Percentiles rank a stretch among this genome's conserved stretches.
These are phyloP conservation scores for Vitis cinerea DNA, from an alignment of 164 flowering plant genomes.

Conservation along the genomic window DNA sequence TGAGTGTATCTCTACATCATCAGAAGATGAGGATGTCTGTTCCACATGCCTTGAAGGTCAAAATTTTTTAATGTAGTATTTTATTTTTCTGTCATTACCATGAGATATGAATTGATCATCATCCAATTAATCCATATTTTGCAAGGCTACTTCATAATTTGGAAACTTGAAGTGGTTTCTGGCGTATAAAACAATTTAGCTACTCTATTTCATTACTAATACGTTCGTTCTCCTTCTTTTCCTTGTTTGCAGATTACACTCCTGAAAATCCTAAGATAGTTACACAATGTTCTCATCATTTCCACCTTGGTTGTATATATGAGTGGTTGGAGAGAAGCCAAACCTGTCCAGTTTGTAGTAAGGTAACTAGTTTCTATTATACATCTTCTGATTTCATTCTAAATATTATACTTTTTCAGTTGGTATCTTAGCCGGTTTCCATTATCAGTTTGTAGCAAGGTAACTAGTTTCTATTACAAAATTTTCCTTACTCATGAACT, in stretches of 20 bases:
- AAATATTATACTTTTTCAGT: background rate
- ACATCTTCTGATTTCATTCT: background rate
- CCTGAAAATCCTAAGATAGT: conserved; percentile 32
- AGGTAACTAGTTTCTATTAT: conserved; percentile 19
- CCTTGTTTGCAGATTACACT: conserved; percentile 21
- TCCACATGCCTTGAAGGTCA: conserved; percentile 27
- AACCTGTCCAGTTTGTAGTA: conserved; percentile 31
- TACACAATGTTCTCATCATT: conserved; percentile 27
- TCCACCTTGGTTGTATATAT: conserved; percentile 35
- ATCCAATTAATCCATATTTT: too few relatives aligned
- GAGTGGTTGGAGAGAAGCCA: conserved; percentile 43
- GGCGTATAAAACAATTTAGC: too few relatives aligned
- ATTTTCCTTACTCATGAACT: too few relatives aligned
- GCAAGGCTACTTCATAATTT: too few relatives aligned
- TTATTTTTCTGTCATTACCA: too few relatives aligned
- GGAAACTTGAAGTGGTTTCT: too few relatives aligned
- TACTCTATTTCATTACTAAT: too few relatives aligned
- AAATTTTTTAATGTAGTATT: too few relatives aligned
- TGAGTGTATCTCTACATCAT: background rate
- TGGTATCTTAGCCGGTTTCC: too few relatives aligned
- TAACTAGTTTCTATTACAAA: too few relatives aligned
- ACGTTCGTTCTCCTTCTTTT: background rate
- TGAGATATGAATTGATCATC: too few relatives aligned
- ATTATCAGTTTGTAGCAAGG: too few relatives aligned
- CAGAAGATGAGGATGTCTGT: conserved; percentile 18